Evolutionary conservation across 2,329 filamentous ascomycete genomes (phyloP), one percentile per base, ranked within the genome.

Genomic region (Fusarium coicis): DNA sequence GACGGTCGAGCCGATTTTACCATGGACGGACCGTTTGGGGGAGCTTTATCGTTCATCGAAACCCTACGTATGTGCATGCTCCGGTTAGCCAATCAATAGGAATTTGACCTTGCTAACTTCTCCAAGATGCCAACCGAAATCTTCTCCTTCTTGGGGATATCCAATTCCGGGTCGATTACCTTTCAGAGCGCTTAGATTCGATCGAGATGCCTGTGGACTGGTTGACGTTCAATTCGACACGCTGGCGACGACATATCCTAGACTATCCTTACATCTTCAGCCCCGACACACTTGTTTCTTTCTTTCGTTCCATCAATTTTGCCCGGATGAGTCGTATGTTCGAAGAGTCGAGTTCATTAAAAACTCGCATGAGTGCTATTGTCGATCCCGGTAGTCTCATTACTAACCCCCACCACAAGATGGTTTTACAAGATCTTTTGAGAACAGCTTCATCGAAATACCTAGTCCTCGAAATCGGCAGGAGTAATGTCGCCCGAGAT

Each of bases 241-340:
- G 87, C 66, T 90, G 91, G 74, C 89, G 85, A 34, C 84, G 91
- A 28, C 95, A 98, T 80, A 84, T 98, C 2, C 84, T 98, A 7
- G 91, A 95, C 66, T 94, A 93, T 72, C 90, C 93, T 0, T 97
- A 93, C 78, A 86, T 98, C 1, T 97, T 98, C 76, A 90, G 88
- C 26, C 87, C 91, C 0, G 87, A 91, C 0, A 90, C 90, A 3
- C 84, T 97, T 6, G 92, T 97, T 6, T 91, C 90, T 0, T 97
- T 95, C 79, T 98, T 98, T 80, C 91, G 96, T 23, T 90, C 94
- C 8, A 91, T 97, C 77, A 98, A 97, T 79, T 94, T 96, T 77
- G 90, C 93, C 0, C 88, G 89, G 21, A 98, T 98, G 96, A 93
- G 92, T 74, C 89, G 91, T 65, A 89, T 92, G 21, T 95, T 92